Evolutionary conservation across 257 asterid species (phyloP).

Genomic region (Gardenia jasminoides): DNA sequence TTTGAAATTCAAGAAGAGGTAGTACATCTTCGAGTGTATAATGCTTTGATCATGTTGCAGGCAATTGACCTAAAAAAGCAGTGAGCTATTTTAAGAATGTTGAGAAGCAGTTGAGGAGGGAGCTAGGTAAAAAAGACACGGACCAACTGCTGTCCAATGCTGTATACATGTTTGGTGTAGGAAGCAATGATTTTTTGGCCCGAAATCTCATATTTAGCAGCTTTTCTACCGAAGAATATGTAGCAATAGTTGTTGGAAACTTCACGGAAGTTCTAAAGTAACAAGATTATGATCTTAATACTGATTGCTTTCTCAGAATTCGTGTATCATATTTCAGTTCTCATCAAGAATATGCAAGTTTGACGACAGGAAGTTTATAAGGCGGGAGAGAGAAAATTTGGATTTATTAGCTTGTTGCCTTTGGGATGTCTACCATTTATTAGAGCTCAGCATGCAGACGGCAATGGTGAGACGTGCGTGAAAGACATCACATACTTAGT

Average conservation of each 20-base stretch:
- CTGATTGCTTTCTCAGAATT: too few species aligned
- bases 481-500: constrained; percentile 6
- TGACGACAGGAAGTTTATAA: constrained; percentile 21
- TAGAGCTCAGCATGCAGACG: constrained; percentile 11
- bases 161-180: constrained; percentile 30
- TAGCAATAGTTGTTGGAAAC: constrained; percentile 24
- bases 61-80: constrained; percentile 29
- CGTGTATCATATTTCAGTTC: too few species aligned
- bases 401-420: constrained; percentile 20
- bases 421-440: constrained; percentile 19
- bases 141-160: constrained; percentile 20
- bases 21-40: too few species aligned
- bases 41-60: background rate
- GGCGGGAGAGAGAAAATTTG: constrained; percentile 36
- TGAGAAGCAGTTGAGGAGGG: constrained; percentile 12
- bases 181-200: constrained; percentile 22
- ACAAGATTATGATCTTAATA: background rate
- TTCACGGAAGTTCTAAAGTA: constrained; percentile 25
- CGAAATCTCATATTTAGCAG: constrained; percentile 23
- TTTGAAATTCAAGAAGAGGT: too few species aligned
- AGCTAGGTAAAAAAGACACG: constrained; percentile 11
- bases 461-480: constrained; percentile 5
- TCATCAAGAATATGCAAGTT: background rate
- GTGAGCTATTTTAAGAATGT: constrained; percentile 23
- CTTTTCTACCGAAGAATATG: constrained; percentile 15